A percentile compares a stretch with the other conserved stretches of the same genome.
Evolutionary conservation across 306 rosid genomes (phyloP).

Genomic region (Vigna mungo): DNA sequence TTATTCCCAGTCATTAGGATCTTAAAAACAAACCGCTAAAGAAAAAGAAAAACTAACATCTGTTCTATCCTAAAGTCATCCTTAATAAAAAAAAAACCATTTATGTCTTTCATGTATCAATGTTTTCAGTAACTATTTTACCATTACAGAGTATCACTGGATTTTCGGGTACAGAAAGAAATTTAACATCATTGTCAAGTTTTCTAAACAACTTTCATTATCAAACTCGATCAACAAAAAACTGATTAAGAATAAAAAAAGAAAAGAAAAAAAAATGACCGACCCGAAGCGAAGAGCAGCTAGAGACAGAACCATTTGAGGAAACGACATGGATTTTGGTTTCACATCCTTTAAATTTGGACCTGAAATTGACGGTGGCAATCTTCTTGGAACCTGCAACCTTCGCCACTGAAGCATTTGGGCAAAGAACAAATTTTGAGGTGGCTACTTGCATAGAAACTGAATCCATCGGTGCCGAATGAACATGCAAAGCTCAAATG

Average conservation of each 20-base stretch:
- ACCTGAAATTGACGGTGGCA: constrained; percentile 23
- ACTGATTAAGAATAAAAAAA: too few species aligned
- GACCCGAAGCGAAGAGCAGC: constrained; percentile 57
- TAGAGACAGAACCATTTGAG: constrained; percentile 60
- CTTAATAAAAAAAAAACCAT: constrained; percentile 16
- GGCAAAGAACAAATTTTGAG: constrained; percentile 34
- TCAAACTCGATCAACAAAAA: neutral
- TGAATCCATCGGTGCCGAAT: constrained; percentile 50
- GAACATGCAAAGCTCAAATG: constrained; percentile 25
- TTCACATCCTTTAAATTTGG: constrained; percentile 39
- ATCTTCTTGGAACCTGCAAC: constrained; percentile 13
- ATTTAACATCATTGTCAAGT: neutral
- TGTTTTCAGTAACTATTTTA: too few species aligned
- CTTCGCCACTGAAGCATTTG: constrained; percentile 41
- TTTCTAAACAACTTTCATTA: neutral
- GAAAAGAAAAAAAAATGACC: constrained; percentile 22
- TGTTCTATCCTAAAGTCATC: constrained; percentile 27
- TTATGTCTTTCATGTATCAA: neutral
- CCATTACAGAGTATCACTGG: too few species aligned
- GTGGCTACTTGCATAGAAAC: constrained; percentile 57
- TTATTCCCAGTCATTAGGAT: neutral
- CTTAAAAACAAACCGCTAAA: neutral
- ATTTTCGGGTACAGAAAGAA: neutral
- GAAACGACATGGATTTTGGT: constrained; percentile 52
- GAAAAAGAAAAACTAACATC: neutral